Base-by-base conservation (phyloP, 2,329 filamentous ascomycete genomes). In the Ceratocystis eucalypticola region DNA sequence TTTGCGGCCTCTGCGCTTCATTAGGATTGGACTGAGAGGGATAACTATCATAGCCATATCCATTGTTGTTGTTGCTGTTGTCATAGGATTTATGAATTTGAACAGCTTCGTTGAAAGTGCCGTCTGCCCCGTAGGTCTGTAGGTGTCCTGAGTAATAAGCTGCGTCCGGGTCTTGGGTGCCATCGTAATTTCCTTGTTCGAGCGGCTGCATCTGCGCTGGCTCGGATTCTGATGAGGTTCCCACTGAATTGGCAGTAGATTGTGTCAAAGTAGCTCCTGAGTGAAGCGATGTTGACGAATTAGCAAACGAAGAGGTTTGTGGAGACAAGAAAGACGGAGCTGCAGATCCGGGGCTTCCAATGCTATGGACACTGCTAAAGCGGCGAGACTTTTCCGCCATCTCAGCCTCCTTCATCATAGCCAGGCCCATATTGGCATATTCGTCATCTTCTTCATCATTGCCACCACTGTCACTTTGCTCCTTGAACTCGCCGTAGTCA, bases 361-460 rank as follows among this genome's bases (percentile, higher is more conserved):
- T 22, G 28, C 17, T 28, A 53, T 64, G 17, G 15, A 57, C 53
- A 3, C 20, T 53, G 17, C 62, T 59, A 28, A 67, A 65, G 7
- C 28, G 41, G 8, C 50, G 44, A 20, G 30, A 80, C 62, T 85
- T 84, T 63, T 86, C 84, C 68, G 95, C 89, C 74, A 91, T 84
- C 69, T 96, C 91, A 3, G 91, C 91, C 76, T 92, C 84, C 67
- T 86, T 85, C 82, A 97, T 85, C 70, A 91, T 91, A 73, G 89
- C 83, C 64, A 95, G 77, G 17, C 94, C 93, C 68, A 90, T 90
- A 48, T 88, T 86, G 22, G 88, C 93, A 74, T 96, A 85, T 72
- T 97, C 93, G 72, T 91, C 95, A 72, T 91, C 95, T 62, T 95
- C 91, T 65, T 93, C 88, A 12, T 80, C 81, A 33, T 81, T 78